Base-by-base conservation (phyloP, 257 asterid species). In the Ilex aquifolium region DNA sequence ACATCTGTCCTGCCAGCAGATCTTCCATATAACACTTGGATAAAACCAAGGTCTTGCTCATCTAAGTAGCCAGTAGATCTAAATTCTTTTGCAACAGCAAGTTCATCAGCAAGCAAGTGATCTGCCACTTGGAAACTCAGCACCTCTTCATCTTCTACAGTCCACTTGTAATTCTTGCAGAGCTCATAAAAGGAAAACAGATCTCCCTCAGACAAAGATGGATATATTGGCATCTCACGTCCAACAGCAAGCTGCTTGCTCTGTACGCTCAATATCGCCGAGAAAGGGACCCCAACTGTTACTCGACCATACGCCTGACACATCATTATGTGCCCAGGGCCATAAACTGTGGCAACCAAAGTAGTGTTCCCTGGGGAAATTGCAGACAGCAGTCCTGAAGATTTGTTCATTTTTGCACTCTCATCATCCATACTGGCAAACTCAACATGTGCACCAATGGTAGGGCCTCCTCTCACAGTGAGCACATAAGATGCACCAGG, bases 401-500 rank as follows among this genome's bases (percentile, higher is more conserved):
- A 44, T 73, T 58, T 61, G 72, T 91, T 79, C 68, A 91, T 74
- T 56, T 76, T 71, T 29, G 88, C 90, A 63, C 75, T 72, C 69
- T 76, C 71, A 75, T 79, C 85, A 70, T 88, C 86, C 80, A 72
- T 31, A 71, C 85, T 77, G 59, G 81, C 73, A 68, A 64, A 91
- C 79, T 78, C 75, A 55, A 86, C 76, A 56, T 60, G 77, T 39
- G 94, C 76, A 75, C 86, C 84, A 64, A 83, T 69, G 74, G 74
- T 73, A 15, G 96, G 98, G 71, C 96, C 96, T 62, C 98, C 98
- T 71, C 72, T 69, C 36, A 88, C 88, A 56, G 83, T 67, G 62
- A 91, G 77, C 70, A 81, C 85, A 65, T 81, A 88, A 27, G 95
- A 86, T 62, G 95, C 90, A 52, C 98, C 98, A 8, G 96, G 98